Percentiles rank a stretch among this genome's conserved stretches.
Evolutionary conservation across 768 basidiomycete genomes (phyloP).

Genomic region (Rossbeevera mucosa): DNA sequence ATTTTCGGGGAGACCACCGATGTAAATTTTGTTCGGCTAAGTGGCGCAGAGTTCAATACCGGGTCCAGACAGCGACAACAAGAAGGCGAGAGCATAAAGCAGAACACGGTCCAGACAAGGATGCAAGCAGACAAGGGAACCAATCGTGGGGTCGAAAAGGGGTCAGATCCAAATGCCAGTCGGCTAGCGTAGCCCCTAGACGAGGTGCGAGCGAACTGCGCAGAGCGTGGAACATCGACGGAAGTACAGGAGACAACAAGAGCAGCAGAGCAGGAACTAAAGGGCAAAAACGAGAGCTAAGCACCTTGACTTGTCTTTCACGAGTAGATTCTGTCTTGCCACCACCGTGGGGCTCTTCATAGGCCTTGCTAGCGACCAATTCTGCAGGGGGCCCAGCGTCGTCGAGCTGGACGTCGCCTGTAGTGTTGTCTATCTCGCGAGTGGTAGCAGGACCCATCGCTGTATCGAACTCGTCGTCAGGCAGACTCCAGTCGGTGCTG

Average conservation of each 20-base stretch:
- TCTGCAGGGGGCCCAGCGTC: conserved; percentile 19
- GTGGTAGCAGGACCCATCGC: conserved; percentile 43
- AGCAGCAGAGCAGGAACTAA: conserved; percentile 21
- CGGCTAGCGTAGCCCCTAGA: conserved; percentile 16
- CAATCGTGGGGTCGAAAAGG: conserved; percentile 30
- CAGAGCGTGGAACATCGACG: conserved; percentile 17
- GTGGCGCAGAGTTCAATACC: conserved; percentile 67
- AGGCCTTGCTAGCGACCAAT: conserved; percentile 10
- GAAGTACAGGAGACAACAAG: conserved; percentile 15
- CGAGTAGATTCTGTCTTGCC: conserved; percentile 43
- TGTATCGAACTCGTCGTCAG: conserved; percentile 43
- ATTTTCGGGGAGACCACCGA: conserved; percentile 84
- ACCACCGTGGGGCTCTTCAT: conserved; percentile 48
- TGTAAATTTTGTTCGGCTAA: conserved; percentile 92
- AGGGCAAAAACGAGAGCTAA: conserved; percentile 46
- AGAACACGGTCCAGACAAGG: conserved; percentile 34
- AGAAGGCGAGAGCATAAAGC: conserved; percentile 33
- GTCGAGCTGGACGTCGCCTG: conserved; percentile 37
- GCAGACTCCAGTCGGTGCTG: conserved; percentile 42
- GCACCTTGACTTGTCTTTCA: conserved; percentile 85
- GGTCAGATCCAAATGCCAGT: conserved; percentile 22
- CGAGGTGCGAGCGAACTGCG: conserved; percentile 9
- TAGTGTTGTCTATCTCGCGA: conserved; percentile 42
- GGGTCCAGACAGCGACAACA: conserved; percentile 44
- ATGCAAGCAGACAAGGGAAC: conserved; percentile 30